Percentiles rank a stretch among this genome's conserved stretches.
Evolutionary conservation across 176 grass and related monocot species (phyloP).

Genomic region (Neostapfia colusana): DNA sequence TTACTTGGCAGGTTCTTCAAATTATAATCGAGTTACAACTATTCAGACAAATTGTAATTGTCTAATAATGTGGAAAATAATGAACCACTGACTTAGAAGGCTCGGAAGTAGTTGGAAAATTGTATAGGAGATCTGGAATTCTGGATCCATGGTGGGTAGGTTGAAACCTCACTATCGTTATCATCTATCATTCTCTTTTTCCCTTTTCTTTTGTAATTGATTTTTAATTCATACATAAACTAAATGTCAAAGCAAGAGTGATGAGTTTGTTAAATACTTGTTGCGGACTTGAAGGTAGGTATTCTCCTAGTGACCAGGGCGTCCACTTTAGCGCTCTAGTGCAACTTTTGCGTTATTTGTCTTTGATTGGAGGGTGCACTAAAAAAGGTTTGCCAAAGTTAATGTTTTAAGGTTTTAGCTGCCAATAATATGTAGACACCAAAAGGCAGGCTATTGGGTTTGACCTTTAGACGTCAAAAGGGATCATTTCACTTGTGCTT

Average conservation of each 20-base stretch:
- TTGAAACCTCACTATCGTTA: conserved; percentile 42
- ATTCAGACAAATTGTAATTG: neutral
- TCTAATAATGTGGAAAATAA: conserved; percentile 7
- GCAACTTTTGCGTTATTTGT: conserved; percentile 37
- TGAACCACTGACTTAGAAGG: neutral
- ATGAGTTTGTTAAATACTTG: conserved; percentile 40
- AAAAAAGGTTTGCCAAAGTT: conserved; percentile 54
- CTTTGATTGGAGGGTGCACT: conserved; percentile 69
- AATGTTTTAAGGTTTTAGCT: conserved; percentile 50
- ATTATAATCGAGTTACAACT: conserved; percentile 1
- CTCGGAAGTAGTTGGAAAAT: conserved; percentile 19
- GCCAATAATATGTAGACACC: conserved; percentile 58
- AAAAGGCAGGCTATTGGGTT: conserved; percentile 49
- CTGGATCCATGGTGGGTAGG: conserved; percentile 37
- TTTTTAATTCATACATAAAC: conserved; percentile 25
- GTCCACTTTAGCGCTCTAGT: conserved; percentile 49
- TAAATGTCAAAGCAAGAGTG: conserved; percentile 37
- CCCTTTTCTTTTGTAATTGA: conserved; percentile 21
- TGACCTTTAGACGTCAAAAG: conserved; percentile 57
- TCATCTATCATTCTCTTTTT: conserved; percentile 11
- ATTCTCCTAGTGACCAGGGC: conserved; percentile 43
- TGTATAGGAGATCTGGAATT: conserved; percentile 24
- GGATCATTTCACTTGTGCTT: conserved; percentile 35
- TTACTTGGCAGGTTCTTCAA: neutral
- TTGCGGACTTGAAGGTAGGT: conserved; percentile 36